Evolutionary conservation across 2,329 filamentous ascomycete species (phyloP).

Genomic region (Curvularia sp.): DNA sequence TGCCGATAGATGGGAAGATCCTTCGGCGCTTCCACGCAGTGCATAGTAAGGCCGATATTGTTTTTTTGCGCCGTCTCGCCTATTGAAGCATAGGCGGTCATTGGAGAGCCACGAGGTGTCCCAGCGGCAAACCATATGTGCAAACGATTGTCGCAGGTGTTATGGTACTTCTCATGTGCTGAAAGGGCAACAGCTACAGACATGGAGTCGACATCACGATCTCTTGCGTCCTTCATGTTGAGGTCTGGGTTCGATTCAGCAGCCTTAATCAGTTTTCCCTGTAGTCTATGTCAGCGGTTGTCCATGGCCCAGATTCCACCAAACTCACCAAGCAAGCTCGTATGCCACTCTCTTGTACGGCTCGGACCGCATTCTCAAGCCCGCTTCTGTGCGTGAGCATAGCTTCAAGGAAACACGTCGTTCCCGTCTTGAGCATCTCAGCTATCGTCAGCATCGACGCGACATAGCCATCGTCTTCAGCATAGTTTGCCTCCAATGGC

Average conservation of each 20-base stretch:
- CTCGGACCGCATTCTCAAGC: slow-evolving; percentile 35
- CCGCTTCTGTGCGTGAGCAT: slow-evolving; percentile 48
- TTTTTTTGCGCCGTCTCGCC: slow-evolving; percentile 51
- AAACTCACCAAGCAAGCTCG: slow-evolving; percentile 36
- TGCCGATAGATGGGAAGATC: slow-evolving; percentile 51
- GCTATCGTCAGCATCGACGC: slow-evolving; percentile 46
- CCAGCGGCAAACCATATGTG: slow-evolving; percentile 59
- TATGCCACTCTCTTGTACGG: slow-evolving; percentile 46
- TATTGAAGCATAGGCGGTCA: slow-evolving; percentile 52
- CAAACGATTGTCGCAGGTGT: slow-evolving; percentile 52
- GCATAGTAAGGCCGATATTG: slow-evolving; percentile 57
- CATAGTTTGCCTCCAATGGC: slow-evolving; percentile 49
- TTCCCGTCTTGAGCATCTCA: slow-evolving; percentile 51
- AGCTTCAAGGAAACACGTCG: slow-evolving; percentile 50
- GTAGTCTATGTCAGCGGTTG: slow-evolving; percentile 2
- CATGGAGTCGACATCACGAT: slow-evolving; percentile 50
- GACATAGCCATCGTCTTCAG: slow-evolving; percentile 44
- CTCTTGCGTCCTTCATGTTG: slow-evolving; percentile 48
- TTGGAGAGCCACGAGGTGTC: slow-evolving; percentile 56
- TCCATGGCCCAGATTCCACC: rapidly evolving
- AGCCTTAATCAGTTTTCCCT: slow-evolving; percentile 51
- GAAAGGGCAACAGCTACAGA: slow-evolving; percentile 43
- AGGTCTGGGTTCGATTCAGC: slow-evolving; percentile 46
- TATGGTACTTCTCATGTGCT: slow-evolving; percentile 42
- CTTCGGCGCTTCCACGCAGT: slow-evolving; percentile 55